Percentiles rank a stretch among this genome's conserved stretches.
Evolutionary conservation across 2,329 filamentous ascomycete species (phyloP).

Genomic region (Dryadomyces sulphureus): DNA sequence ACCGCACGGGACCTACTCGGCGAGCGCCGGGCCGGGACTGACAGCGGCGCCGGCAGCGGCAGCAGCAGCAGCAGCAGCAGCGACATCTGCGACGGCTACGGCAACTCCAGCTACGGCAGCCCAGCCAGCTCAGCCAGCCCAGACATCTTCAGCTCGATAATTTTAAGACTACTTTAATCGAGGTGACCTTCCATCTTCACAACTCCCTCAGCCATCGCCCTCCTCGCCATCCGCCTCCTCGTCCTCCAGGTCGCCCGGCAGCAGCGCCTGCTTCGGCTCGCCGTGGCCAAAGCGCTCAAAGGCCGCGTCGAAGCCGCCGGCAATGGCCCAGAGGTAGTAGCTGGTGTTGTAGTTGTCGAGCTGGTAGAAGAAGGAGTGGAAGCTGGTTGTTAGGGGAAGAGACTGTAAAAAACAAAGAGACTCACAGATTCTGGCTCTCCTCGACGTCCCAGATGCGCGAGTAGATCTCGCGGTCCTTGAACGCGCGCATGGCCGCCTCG

Average conservation of each 20-base stretch:
- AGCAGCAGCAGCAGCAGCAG: background rate
- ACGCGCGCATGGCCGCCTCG: conserved; percentile 65
- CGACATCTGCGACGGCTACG: background rate
- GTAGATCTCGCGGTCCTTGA: conserved; percentile 89
- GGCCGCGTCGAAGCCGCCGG: conserved; percentile 49
- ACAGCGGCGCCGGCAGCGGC: background rate
- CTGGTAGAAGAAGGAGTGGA: conserved; percentile 66
- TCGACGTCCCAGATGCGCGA: conserved; percentile 82
- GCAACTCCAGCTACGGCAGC: background rate
- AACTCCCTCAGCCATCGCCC: conserved; percentile 9
- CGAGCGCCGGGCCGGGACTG: conserved; percentile 2
- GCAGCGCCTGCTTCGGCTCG: conserved; percentile 24
- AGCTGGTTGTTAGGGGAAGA: conserved; percentile 28
- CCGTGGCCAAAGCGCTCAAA: conserved; percentile 29
- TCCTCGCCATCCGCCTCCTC: conserved; percentile 25
- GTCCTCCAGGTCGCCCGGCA: conserved; percentile 34
- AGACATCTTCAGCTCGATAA: too few species aligned
- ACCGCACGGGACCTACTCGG: conserved; percentile 13
- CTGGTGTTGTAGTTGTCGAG: conserved; percentile 59
- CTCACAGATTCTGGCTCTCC: conserved; percentile 73
- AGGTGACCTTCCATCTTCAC: background rate
- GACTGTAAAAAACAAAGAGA: conserved; percentile 12
- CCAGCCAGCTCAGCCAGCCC: too few species aligned
- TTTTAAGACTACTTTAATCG: background rate
- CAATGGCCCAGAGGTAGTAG: conserved; percentile 62